Conservation (phyloP, 345 rosid genomes). For the Citrus reticulata region DNA sequence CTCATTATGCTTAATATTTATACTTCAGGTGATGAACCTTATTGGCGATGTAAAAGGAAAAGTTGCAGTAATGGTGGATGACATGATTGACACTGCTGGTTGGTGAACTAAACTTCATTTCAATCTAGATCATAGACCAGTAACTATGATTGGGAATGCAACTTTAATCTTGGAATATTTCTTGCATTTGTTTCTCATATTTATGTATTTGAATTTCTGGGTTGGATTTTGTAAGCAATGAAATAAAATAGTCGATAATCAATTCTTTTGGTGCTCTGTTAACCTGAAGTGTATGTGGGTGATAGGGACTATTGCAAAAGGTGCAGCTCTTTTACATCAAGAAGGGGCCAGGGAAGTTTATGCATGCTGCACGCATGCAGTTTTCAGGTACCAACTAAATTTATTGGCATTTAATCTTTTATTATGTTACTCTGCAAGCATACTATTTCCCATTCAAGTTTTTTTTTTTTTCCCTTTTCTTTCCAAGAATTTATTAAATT, state of each 20-base stretch:
- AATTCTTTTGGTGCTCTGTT: background rate
- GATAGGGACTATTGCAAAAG: slow-evolving; percentile 85
- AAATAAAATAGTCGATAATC: background rate
- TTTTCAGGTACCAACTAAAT: slow-evolving; percentile 64
- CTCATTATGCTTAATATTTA: background rate
- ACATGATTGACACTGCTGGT: slow-evolving; percentile 99
- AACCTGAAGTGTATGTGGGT: background rate
- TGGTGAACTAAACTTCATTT: slow-evolving; percentile 18
- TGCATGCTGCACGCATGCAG: slow-evolving; percentile 97
- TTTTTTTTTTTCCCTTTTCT: too few relatives aligned
- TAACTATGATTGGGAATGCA: too few relatives aligned
- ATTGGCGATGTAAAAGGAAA: slow-evolving; percentile 97
- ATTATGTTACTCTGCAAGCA: background rate
- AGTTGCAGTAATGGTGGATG: slow-evolving; percentile 99
- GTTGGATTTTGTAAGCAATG: background rate
- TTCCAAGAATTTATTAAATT: background rate
- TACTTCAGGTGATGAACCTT: slow-evolving; percentile 85
- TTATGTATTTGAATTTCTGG: background rate
- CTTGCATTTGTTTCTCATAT: background rate
- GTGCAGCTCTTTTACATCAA: slow-evolving; percentile 92
- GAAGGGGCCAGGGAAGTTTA: slow-evolving; percentile 98
- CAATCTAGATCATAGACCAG: background rate
- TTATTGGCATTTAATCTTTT: background rate
- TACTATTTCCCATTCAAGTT: background rate
- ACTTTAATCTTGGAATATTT: background rate